Evolutionary conservation across 805 yeast species (phyloP), one percentile per base, ranked within the genome.

Genomic region (Danielia oregonensis): DNA sequence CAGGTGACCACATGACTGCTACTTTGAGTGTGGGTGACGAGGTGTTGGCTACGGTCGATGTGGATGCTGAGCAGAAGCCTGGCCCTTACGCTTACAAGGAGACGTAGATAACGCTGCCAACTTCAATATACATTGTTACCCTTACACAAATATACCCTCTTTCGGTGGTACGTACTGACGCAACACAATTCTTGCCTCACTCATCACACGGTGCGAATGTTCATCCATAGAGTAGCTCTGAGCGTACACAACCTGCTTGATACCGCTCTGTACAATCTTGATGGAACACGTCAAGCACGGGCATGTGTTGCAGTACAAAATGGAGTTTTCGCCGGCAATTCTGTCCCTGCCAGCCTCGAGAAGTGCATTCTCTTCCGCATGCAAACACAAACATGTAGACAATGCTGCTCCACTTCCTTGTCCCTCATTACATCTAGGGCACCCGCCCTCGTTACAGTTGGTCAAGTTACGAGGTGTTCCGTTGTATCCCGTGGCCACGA

Each of bases 261-360:
- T 80, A 1, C 98, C 98, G 44, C 83, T 71, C 60, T 93, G 99
- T 6, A 88, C 95, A 34, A 93, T 91, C 61, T 93, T 93, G 26
- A 93, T 87, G 4, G 95, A 80, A 55, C 99, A 93, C 0, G 98
- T 93, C 39, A 93, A 66, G 55, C 99, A 93, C 0, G 99, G 99
- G 52, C 98, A 86, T 0, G 99, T 93, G 57, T 93, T 93, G 62
- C 98, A 93, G 56, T 93, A 93, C 37, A 88, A 60, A 0, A 78
- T 79, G 6, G 86, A 79, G 14, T 48, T 52, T 8, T 60, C 61
- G 0, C 85, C 85, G 6, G 61, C 59, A 8, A 86, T 74, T 36
- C 97, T 66, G 45, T 85, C 95, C 43, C 97, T 70, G 1, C 98
- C 98, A 6, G 96, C 86, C 57, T 93, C 98, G 32, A 93, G 59